A percentile compares a stretch with the other conserved stretches of the same genome.
These are phyloP conservation scores for Thelonectria rubi DNA, from an alignment of 2,329 filamentous ascomycete genomes.

Conservation along the genomic window DNA sequence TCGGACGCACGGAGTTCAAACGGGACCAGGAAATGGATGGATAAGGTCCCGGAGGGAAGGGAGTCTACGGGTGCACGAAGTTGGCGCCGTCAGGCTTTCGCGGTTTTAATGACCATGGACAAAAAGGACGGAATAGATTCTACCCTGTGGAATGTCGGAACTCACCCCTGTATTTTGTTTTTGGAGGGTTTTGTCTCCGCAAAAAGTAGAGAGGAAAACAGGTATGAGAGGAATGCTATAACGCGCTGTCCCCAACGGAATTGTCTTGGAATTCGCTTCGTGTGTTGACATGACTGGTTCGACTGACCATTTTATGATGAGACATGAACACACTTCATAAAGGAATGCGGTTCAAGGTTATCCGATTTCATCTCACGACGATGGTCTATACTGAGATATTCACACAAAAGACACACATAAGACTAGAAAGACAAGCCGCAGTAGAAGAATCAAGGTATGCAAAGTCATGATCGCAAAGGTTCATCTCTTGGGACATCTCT, in stretches of 20 bases:
- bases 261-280: neutral
- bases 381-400: too few relatives aligned
- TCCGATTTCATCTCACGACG: too few relatives aligned
- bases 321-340: too few relatives aligned
- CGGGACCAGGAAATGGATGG: constrained; percentile 28
- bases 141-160: constrained; percentile 6
- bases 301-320: too few relatives aligned
- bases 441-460: neutral
- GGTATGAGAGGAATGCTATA: neutral
- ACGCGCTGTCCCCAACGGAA: neutral
- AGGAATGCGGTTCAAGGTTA: too few relatives aligned
- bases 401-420: neutral
- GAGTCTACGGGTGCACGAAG: constrained; percentile 31
- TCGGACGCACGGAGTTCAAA: constrained; percentile 40
- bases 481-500: constrained; percentile 15
- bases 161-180: neutral
- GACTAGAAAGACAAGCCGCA: neutral
- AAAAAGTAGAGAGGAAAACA: constrained; percentile 4
- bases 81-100: constrained; percentile 27
- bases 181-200: constrained; percentile 8
- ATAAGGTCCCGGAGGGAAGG: constrained; percentile 30
- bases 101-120: constrained; percentile 29
- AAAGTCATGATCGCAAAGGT: constrained; percentile 1
- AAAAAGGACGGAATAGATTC: constrained; percentile 2
- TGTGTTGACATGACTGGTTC: neutral